phyloP scores from a whole-genome alignment of 768 basidiomycete genomes.

The Collybia mongolica region DNA sequence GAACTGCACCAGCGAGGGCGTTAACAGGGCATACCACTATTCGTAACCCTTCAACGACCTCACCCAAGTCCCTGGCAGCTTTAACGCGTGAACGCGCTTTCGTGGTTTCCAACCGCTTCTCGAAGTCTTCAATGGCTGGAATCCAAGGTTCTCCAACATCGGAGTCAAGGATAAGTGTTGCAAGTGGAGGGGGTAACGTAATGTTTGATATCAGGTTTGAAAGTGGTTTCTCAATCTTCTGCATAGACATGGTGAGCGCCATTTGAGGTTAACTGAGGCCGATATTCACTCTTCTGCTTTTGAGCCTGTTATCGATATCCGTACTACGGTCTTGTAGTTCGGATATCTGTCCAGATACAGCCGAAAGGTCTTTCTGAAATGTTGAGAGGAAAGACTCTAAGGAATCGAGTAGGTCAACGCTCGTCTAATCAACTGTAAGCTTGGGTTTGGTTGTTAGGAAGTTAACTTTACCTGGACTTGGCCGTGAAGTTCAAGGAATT shows the following conservation, averaged over 20 bases:
- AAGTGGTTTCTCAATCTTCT: slow-evolving; percentile 90
- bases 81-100: slow-evolving; percentile 80
- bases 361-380: slow-evolving; percentile 91
- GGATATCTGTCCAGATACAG: slow-evolving; percentile 94
- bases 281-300: slow-evolving; percentile 72
- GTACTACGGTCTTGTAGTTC: slow-evolving; percentile 90
- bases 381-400: slow-evolving; percentile 91
- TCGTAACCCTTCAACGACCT: slow-evolving; percentile 83
- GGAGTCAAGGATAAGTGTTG: slow-evolving; percentile 78
- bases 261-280: not conserved
- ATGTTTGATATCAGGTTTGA: slow-evolving; percentile 79
- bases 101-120: slow-evolving; percentile 65
- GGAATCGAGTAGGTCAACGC: slow-evolving; percentile 80
- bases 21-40: slow-evolving; percentile 64
- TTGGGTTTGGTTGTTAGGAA: not conserved
- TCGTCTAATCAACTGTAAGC: slow-evolving; percentile 55
- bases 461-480: slow-evolving; percentile 70
- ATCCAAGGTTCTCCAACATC: slow-evolving; percentile 91
- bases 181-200: slow-evolving; percentile 77
- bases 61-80: slow-evolving; percentile 79
- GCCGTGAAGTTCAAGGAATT: slow-evolving; percentile 87
- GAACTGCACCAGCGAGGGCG: not conserved
- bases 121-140: slow-evolving; percentile 75
- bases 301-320: slow-evolving; percentile 85
- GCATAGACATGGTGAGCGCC: slow-evolving; percentile 4